Percentiles rank a stretch among this genome's conserved stretches.
These are phyloP conservation scores for Lentinula sp. DNA, from an alignment of 768 basidiomycete genomes.

Conservation along the genomic window DNA sequence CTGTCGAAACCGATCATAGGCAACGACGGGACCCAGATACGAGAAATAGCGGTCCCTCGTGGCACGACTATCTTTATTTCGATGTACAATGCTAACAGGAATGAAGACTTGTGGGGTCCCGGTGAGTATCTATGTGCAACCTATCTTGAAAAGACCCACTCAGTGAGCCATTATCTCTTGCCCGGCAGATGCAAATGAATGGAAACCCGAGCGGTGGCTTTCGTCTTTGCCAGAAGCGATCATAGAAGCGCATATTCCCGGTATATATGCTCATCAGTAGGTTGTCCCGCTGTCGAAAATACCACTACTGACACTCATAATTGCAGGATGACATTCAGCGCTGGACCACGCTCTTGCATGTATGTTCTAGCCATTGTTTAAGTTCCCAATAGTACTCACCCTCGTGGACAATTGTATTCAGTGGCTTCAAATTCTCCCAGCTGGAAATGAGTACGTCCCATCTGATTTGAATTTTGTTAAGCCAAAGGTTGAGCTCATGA, in stretches of 20 bases:
- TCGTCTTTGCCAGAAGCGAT: constrained; percentile 25
- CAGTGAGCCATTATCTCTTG: neutral
- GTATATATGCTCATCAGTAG: constrained; percentile 29
- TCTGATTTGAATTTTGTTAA: neutral
- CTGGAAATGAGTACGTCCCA: constrained; percentile 4
- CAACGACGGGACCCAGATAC: constrained; percentile 18
- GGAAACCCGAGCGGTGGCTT: constrained; percentile 43
- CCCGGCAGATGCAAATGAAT: constrained; percentile 28
- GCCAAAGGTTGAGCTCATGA: neutral
- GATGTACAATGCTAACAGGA: constrained; percentile 21
- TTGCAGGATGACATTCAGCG: constrained; percentile 38
- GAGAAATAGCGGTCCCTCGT: constrained; percentile 20
- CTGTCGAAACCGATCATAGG: constrained; percentile 25
- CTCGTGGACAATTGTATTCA: neutral
- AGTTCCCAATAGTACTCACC: neutral
- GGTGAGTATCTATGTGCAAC: neutral
- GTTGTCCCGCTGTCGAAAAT: constrained; percentile 3
- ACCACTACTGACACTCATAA: neutral
- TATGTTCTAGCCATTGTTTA: constrained; percentile 1
- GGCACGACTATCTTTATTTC: constrained; percentile 19
- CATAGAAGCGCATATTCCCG: constrained; percentile 24
- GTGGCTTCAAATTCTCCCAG: constrained; percentile 6
- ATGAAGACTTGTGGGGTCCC: constrained; percentile 31
- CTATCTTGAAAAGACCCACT: neutral
- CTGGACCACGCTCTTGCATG: constrained; percentile 36